A percentile compares a stretch with the other conserved stretches of the same genome.
Evolutionary conservation across 495 filamentous ascomycete genomes (phyloP).

Genomic region (Talaromyces nanjingensis): DNA sequence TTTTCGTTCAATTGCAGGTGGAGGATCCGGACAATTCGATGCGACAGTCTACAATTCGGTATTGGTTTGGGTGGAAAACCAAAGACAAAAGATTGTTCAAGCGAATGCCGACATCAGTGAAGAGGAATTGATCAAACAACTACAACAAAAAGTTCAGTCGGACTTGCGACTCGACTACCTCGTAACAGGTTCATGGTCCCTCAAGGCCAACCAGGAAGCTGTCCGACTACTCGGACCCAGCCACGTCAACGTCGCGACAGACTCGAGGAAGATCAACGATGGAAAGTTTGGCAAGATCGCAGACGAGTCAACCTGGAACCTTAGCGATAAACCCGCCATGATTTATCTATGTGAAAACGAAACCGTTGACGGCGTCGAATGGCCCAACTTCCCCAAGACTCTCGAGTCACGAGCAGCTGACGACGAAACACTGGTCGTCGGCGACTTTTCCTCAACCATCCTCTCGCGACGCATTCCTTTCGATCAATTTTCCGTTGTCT

Average conservation of each 20-base stretch:
- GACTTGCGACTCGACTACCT: conserved; percentile 81
- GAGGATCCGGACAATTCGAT: conserved; percentile 77
- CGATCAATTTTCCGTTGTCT: conserved; percentile 30
- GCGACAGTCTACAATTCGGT: conserved; percentile 78
- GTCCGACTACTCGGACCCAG: conserved; percentile 64
- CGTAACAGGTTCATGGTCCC: conserved; percentile 84
- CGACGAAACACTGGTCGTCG: conserved; percentile 61
- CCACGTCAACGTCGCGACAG: conserved; percentile 71
- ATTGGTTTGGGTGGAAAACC: conserved; percentile 64
- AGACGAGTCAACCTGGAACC: conserved; percentile 64
- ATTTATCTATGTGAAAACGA: conserved; percentile 95
- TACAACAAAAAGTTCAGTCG: conserved; percentile 55
- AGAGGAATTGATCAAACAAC: conserved; percentile 48
- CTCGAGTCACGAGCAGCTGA: conserved; percentile 45
- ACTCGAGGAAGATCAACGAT: conserved; percentile 59
- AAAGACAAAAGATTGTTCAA: conserved; percentile 27
- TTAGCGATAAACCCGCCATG: conserved; percentile 62
- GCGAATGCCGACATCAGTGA: conserved; percentile 30
- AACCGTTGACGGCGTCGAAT: conserved; percentile 89
- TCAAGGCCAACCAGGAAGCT: conserved; percentile 88
- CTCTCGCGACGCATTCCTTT: conserved; percentile 43
- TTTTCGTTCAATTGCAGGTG: conserved; percentile 22
- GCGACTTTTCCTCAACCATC: conserved; percentile 84
- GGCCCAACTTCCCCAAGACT: conserved; percentile 62
- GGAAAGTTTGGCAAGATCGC: conserved; percentile 91